phyloP scores from a whole-genome alignment of 768 basidiomycete species.

The Scleroderma citrinum region DNA sequence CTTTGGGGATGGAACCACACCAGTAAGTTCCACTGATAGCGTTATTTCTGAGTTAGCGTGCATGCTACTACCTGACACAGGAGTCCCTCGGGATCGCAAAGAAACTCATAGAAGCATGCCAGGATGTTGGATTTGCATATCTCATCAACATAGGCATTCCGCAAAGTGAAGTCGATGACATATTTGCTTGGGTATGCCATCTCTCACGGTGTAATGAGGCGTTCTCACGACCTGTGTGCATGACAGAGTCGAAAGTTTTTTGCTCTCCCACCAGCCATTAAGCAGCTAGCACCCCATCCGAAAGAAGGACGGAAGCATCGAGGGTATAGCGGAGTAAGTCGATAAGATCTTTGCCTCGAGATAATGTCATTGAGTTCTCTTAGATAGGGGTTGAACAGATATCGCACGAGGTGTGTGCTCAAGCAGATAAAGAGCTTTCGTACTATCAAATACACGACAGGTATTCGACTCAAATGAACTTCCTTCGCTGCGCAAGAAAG shows the following conservation, averaged over 20 bases:
- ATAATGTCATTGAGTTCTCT: background rate
- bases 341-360: background rate
- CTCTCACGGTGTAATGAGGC: too few relatives aligned
- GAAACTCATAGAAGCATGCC: slow-evolving; percentile 13
- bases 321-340: slow-evolving; percentile 28
- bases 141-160: slow-evolving; percentile 38
- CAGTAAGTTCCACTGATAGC: slow-evolving; percentile 1
- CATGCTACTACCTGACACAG: slow-evolving; percentile 1
- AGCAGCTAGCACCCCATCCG: slow-evolving; percentile 43
- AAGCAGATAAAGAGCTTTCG: too few relatives aligned
- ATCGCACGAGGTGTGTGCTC: slow-evolving; percentile 16
- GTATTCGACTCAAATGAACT: slow-evolving; percentile 30
- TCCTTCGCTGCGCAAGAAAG: slow-evolving; percentile 22
- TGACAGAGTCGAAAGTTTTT: slow-evolving; percentile 37
- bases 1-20: slow-evolving; percentile 11
- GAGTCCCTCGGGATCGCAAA: slow-evolving; percentile 12
- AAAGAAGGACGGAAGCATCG: slow-evolving; percentile 39
- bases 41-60: background rate
- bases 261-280: slow-evolving; percentile 31
- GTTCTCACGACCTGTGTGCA: background rate
- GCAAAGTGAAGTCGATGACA: slow-evolving; percentile 29
- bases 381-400: slow-evolving; percentile 40
- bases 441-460: slow-evolving; percentile 6
- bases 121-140: slow-evolving; percentile 42
- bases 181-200: slow-evolving; percentile 40